Base-by-base conservation (phyloP, 495 filamentous ascomycete genomes). In the Neurospora sp. region DNA sequence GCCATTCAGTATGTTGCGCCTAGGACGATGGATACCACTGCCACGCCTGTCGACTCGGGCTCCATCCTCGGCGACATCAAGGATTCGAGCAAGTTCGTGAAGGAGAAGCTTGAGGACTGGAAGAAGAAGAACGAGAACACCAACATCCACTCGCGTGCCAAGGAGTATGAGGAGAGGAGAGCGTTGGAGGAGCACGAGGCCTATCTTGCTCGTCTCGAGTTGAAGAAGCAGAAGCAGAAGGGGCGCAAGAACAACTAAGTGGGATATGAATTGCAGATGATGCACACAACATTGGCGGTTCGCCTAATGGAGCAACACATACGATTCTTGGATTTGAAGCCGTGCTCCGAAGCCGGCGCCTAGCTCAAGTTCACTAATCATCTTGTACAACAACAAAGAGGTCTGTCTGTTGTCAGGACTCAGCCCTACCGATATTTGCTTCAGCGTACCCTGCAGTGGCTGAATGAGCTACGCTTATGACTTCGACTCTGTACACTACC, bases 101-200 rank as follows among this genome's bases (percentile, higher is more conserved):
- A 81, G 74, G 78, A 86, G 69, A 85, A 84, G 77, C 73, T 80
- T 5, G 46, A 77, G 20, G 74, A 75, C 8, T 76, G 80, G 68
- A 46, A 70, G 5, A 73, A 78, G 38, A 79, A 79, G 71, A 70
- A 69, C 22, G 46, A 46, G 4, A 11, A 46, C 35, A 71, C 76
- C 20, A 39, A 22, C 14, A 73, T 77, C 12, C 68, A 75, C 41
- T 78, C 80, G 75, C 77, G 79, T 71, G 82, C 81, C 3, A 41
- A 83, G 68, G 81, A 77, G 39, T 86, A 87, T 76, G 84, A 88
- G 77, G 77, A 82, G 73, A 84, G 82, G 78, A 79, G 82, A 39
- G 80, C 80, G 27, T 73, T 77, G 39, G 82, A 86, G 76, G 81
- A 86, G 72, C 81, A 79, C 73, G 81, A 85, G 77, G 78, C 77